These are phyloP conservation scores for Rhizoclosmatium sp. DNA, from an alignment of 192 early-diverging fungal species.

Conservation along the genomic window DNA sequence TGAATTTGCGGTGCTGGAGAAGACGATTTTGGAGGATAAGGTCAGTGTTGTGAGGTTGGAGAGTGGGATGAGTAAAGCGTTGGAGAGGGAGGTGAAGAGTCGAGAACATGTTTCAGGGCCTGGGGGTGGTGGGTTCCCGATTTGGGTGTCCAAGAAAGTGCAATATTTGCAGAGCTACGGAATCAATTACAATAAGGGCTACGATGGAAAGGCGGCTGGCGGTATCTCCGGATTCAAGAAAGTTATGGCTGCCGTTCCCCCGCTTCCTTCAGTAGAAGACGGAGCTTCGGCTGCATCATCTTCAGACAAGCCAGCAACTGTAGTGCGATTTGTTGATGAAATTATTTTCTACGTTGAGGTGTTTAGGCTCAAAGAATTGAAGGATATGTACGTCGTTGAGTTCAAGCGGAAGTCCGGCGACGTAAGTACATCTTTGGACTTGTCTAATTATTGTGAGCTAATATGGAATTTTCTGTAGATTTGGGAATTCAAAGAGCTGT, in stretches of 20 bases:
- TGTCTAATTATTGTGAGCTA: too few species aligned
- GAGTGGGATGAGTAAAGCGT: slow-evolving; percentile 3
- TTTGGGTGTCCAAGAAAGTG: slow-evolving; percentile 24
- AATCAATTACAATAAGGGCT: slow-evolving; percentile 44
- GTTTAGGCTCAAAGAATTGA: slow-evolving; percentile 88
- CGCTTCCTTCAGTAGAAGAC: not conserved
- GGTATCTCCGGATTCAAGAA: not conserved
- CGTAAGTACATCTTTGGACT: too few species aligned
- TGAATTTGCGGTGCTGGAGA: not conserved
- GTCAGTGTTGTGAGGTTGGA: slow-evolving; percentile 14
- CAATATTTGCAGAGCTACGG: slow-evolving; percentile 40
- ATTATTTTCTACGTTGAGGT: slow-evolving; percentile 89
- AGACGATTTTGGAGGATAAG: not conserved
- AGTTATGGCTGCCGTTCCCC: not conserved
- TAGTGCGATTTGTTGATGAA: slow-evolving; percentile 63
- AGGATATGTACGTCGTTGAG: slow-evolving; percentile 57
- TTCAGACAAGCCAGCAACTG: not conserved
- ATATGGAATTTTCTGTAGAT: slow-evolving; percentile 15
- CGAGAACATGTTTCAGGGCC: not conserved
- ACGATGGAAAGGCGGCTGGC: slow-evolving; percentile 17
- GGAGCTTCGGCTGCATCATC: not conserved
- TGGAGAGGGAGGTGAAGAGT: slow-evolving; percentile 13
- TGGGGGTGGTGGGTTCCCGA: not conserved
- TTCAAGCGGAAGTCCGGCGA: slow-evolving; percentile 61
- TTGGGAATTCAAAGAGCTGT: slow-evolving; percentile 62